These are phyloP conservation scores for Coniochaeta prunicola DNA, from an alignment of 2,329 filamentous ascomycete genomes.

Conservation along the genomic window DNA sequence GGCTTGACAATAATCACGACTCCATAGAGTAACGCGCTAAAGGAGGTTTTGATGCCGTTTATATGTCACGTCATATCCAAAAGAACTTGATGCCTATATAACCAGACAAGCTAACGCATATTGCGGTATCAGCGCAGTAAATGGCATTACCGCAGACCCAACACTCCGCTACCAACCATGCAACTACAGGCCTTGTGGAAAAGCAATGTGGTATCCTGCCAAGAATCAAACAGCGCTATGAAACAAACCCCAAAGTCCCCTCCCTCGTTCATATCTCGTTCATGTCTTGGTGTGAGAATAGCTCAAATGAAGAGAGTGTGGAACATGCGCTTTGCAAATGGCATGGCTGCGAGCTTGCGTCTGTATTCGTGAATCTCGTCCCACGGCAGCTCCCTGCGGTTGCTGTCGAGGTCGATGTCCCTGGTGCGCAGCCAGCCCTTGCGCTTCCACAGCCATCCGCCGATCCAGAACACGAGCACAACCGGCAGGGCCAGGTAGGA, in stretches of 20 bases:
- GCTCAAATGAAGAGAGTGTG: conserved; percentile 24
- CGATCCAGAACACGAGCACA: conserved; percentile 45
- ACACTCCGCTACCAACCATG: no score
- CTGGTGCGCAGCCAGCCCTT: conserved; percentile 48
- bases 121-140: no score
- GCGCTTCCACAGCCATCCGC: conserved; percentile 59
- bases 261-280: neutral
- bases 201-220: neutral
- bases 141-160: no score
- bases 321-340: conserved; percentile 38
- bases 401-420: conserved; percentile 61
- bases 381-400: conserved; percentile 59
- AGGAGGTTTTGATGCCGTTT: no score
- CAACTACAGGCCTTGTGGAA: no score
- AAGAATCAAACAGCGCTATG: no score
- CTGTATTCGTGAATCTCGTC: conserved; percentile 51
- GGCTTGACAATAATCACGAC: no score
- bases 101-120: no score
- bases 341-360: conserved; percentile 40
- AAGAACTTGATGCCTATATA: no score
- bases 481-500: conserved; percentile 45
- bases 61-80: no score
- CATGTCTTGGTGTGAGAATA: neutral
- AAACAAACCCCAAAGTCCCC: neutral
- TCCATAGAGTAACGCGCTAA: no score